Evolutionary conservation across 805 yeast genomes (phyloP), one percentile per base, ranked within the genome.

Genomic region (Brettanomyces nanus): DNA sequence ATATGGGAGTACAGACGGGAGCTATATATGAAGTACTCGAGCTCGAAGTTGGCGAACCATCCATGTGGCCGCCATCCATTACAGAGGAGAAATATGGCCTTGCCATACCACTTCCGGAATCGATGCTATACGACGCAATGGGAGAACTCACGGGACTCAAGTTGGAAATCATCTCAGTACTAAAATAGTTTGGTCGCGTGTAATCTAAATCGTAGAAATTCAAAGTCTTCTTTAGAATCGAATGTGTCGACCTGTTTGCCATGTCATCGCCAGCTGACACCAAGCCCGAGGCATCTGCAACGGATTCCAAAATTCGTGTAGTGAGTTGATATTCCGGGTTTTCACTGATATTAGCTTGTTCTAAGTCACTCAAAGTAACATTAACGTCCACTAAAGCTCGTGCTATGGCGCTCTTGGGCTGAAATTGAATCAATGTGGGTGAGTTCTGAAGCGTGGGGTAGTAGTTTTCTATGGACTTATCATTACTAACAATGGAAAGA

Each of bases 401-500:
- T 0, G 75, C 60, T 14, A 53, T 44, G 0, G 44, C 45, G 11
- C 61, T 51, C 14, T 49, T 49, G 0, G 89, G 77, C 5, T 51
- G 54, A 49, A 66, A 82, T 15, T 74, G 75, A 42, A 78, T 67
- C 28, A 81, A 53, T 40, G 76, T 63, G 19, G 85, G 75, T 4
- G 72, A 73, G 40, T 77, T 76, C 39, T 68, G 71, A 31, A 71
- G 63, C 3, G 90, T 83, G 4, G 92, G 94, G 48, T 83, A 83
- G 53, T 83, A 80, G 0, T 82, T 81, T 41, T 80, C 87, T 35
- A 75, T 33, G 1, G 61, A 54, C 33, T 52, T 51, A 31, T 48
- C 45, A 33, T 53, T 55, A 30, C 53, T 39, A 17, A 57, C 39
- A 14, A 56, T 56, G 2, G 63, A 58, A 2, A 55, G 51, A 6